A percentile compares a stretch with the other conserved stretches of the same genome.
Conservation (phyloP, 1,284 basidiomycete genomes). For the Naganishia liquefaciens region DNA sequence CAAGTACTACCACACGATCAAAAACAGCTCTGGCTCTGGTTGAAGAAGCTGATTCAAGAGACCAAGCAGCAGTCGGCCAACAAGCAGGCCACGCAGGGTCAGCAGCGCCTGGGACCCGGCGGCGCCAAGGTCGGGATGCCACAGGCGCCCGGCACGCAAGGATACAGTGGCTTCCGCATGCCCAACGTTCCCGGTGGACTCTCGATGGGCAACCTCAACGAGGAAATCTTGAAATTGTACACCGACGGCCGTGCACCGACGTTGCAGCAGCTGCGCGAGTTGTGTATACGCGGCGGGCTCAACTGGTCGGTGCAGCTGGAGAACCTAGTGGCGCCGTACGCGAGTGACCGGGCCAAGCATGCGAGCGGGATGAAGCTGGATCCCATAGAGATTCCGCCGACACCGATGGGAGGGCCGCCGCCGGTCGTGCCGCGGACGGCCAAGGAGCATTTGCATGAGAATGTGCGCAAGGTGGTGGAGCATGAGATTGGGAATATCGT, state of each 20-base stretch:
- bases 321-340: constrained; percentile 21
- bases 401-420: constrained; percentile 1
- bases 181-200: constrained; percentile 13
- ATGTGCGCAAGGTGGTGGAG: constrained; percentile 17
- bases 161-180: constrained; percentile 19
- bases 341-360: constrained; percentile 21
- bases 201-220: constrained; percentile 23
- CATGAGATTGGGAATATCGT: constrained; percentile 6
- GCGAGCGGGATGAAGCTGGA: constrained; percentile 22
- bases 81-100: constrained; percentile 12
- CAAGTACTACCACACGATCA: constrained; percentile 24
- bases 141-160: background rate
- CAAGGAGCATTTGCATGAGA: constrained; percentile 26
- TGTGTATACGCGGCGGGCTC: constrained; percentile 21
- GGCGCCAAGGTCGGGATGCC: background rate
- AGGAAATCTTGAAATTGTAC: constrained; percentile 21
- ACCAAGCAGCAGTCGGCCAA: constrained; percentile 26
- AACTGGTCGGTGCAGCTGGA: constrained; percentile 25
- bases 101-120: background rate
- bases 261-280: constrained; percentile 14
- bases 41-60: constrained; percentile 27
- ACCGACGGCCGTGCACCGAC: constrained; percentile 22
- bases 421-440: constrained; percentile 4
- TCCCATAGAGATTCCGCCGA: constrained; percentile 17
- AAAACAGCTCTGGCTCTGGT: constrained; percentile 27